phyloP scores from a whole-genome alignment of 2,329 filamentous ascomycete species.

The Aspergillus fumigatiaffinis region DNA sequence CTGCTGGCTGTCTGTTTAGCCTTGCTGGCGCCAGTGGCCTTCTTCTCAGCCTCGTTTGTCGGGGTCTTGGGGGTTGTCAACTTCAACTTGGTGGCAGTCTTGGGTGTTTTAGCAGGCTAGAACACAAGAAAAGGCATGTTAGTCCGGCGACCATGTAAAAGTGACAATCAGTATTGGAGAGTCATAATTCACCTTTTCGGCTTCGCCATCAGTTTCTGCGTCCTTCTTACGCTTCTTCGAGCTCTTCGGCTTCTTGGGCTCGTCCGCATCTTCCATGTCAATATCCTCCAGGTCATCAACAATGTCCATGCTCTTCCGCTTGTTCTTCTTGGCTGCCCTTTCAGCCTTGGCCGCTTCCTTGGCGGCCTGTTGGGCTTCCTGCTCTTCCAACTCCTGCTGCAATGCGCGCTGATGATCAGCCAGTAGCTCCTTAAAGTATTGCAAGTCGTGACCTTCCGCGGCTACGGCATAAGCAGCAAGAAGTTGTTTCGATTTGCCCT shows the following conservation, averaged over 20 bases:
- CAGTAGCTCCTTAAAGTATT: slow-evolving; percentile 80
- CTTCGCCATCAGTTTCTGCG: slow-evolving; percentile 63
- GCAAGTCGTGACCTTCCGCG: slow-evolving; percentile 69
- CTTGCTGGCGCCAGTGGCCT: slow-evolving; percentile 51
- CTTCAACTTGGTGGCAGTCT: slow-evolving; percentile 54
- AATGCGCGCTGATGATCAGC: slow-evolving; percentile 54
- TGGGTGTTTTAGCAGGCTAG: slow-evolving; percentile 63
- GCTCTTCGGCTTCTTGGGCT: slow-evolving; percentile 51
- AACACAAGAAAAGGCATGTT: slow-evolving; percentile 16
- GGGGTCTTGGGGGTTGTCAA: slow-evolving; percentile 58
- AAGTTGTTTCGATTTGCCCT: slow-evolving; percentile 75
- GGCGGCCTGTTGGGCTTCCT: slow-evolving; percentile 61
- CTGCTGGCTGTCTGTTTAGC: slow-evolving; percentile 51
- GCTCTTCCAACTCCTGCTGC: slow-evolving; percentile 57
- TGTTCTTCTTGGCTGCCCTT: slow-evolving; percentile 46
- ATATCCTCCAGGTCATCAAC: slow-evolving; percentile 54
- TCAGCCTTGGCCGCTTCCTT: slow-evolving; percentile 52
- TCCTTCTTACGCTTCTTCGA: slow-evolving; percentile 80
- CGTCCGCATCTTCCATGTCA: slow-evolving; percentile 47
- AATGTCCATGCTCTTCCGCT: slow-evolving; percentile 49
- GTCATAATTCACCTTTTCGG: slow-evolving; percentile 55
- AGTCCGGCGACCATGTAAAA: background rate
- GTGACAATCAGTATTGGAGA: background rate
- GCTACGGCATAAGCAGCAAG: slow-evolving; percentile 77
- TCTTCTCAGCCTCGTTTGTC: slow-evolving; percentile 42